Conservation (phyloP, 805 yeast species). For the Candida stauntonica region DNA sequence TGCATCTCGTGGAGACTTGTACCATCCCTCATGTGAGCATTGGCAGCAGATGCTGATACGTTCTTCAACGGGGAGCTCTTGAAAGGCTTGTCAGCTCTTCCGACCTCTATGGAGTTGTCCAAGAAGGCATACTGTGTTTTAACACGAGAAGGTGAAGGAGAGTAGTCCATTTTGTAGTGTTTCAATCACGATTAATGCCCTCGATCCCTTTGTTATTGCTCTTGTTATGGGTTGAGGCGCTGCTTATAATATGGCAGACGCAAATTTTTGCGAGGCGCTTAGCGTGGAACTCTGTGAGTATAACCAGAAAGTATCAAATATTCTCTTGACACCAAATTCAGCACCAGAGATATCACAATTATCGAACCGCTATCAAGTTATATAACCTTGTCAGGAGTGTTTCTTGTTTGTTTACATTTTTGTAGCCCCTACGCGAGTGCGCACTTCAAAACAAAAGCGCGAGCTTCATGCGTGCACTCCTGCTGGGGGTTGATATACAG, state of each 20-base stretch:
- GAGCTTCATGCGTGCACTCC: too few relatives aligned
- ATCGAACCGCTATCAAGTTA: too few relatives aligned
- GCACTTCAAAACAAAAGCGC: too few relatives aligned
- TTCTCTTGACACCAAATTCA: too few relatives aligned
- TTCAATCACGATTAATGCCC: neutral
- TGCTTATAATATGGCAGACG: too few relatives aligned
- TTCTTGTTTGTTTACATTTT: slow-evolving; percentile 1
- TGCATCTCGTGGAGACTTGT: slow-evolving; percentile 16
- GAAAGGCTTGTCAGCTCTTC: slow-evolving; percentile 16
- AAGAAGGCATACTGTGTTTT: slow-evolving; percentile 22
- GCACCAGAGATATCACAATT: too few relatives aligned
- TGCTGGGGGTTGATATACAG: too few relatives aligned
- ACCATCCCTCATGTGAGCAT: slow-evolving; percentile 6
- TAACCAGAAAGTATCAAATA: too few relatives aligned
- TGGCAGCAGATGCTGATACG: slow-evolving; percentile 1
- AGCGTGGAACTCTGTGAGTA: too few relatives aligned
- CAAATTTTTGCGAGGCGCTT: too few relatives aligned
- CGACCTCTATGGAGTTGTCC: slow-evolving; percentile 24
- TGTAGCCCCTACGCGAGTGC: neutral
- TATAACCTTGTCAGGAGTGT: neutral
- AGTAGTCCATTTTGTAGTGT: slow-evolving; percentile 21
- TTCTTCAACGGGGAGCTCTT: slow-evolving; percentile 16
- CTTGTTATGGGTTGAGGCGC: too few relatives aligned
- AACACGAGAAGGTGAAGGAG: slow-evolving; percentile 24
- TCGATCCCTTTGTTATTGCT: neutral